Evolutionary conservation across 345 rosid species (phyloP), one percentile per base, ranked within the genome.

Genomic region (Carallia pectinifolia): DNA sequence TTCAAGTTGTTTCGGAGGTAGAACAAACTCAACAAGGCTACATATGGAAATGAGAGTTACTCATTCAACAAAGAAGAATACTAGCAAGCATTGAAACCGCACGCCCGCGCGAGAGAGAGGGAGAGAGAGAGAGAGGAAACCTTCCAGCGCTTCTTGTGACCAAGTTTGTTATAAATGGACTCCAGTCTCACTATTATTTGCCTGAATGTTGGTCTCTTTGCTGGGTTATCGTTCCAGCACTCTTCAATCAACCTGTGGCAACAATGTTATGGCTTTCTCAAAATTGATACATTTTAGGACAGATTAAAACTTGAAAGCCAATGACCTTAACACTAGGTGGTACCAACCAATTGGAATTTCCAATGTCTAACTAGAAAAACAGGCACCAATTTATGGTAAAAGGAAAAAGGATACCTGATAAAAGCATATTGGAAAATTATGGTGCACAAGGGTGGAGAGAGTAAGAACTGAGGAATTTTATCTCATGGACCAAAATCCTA

Each of bases 181-280:
- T 91, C 97, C 71, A 95, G 85, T 65, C 74, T 85, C 62, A 62
- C 73, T 68, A 92, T 81, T 68, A 95, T 82, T 78, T 85, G 82
- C 83, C 84, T 89, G 83, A 90, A 95, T 8, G 96, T 74, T 2
- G 97, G 99, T 77, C 99, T 81, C 75, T 82, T 90, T 12, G 81
- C 77, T 33, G 97, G 96, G 62, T 87, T 84, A 69, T 95, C 97
- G 47, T 76, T 71, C 99, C 96, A 91, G 80, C 97, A 95, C 62
- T 87, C 92, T 81, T 89, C 93, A 68, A 92, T 95, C 79, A 92
- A 81, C 84, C 99, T 92, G 87, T 37, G 50, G 1, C 50, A 13
- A 44, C 4, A 44, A 44, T 12, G 50, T 44, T 44, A 15, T 44
- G 12, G 50, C 12, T 44, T 13, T 44, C 50, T 44, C 50, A 44